Evolutionary conservation across 805 yeast species (phyloP), one percentile per base, ranked within the genome.

Genomic region (Candida krabiensis): DNA sequence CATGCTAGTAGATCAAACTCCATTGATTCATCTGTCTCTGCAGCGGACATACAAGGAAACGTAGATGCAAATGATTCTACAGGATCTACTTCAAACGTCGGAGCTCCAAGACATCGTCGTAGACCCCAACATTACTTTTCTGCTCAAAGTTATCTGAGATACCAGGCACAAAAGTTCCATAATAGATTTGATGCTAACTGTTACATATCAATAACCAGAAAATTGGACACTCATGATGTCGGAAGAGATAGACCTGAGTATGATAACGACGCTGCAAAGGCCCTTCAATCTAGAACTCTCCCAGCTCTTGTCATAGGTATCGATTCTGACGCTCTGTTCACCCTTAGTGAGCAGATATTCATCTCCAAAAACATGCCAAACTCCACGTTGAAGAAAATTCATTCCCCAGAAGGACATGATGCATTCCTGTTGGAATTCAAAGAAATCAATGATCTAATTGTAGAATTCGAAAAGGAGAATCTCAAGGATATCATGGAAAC

Each of bases 371-470:
- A 79, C 54, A 75, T 93, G 42, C 90, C 89, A 6, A 72, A 84
- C 50, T 73, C 95, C 1, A 60, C 51, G 5, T 67, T 93, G 47
- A 79, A 81, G 49, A 79, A 80, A 52, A 81, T 93, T 29, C 78
- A 85, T 46, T 89, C 97, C 1, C 93, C 91, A 9, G 99, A 93
- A 53, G 99, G 99, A 13, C 99, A 93, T 57, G 99, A 93, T 67
- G 99, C 98, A 2, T 93, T 93, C 57, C 66, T 93, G 43, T 70
- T 93, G 33, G 99, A 93, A 61, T 93, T 93, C 61, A 83, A 79
- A 34, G 78, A 80, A 35, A 88, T 93, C 40, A 86, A 93, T 59
- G 69, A 75, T 25, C 69, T 83, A 47, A 79, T 95, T 37, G 63
- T 76, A 30, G 76, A 75, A 3, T 93, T 91, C 61, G 70, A 91